Evolutionary conservation across 371 early-diverging fungal genomes (phyloP).

Genomic region (Syncephalis fuscata): DNA sequence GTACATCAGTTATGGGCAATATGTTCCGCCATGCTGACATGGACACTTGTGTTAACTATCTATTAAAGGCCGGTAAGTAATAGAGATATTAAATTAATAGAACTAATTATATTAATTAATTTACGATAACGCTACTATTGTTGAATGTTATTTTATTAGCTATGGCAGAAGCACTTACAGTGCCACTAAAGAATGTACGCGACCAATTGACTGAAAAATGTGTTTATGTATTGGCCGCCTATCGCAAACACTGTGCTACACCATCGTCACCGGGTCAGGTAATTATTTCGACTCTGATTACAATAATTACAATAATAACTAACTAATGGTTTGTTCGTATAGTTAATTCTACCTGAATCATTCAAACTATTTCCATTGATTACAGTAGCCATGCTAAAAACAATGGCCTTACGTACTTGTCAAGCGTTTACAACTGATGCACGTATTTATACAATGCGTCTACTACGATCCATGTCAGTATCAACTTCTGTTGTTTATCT

Average conservation of each 20-base stretch:
- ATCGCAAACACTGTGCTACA: constrained; percentile 83
- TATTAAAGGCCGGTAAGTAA: constrained; percentile 35
- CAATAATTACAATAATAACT: too few species aligned
- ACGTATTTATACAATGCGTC: constrained; percentile 60
- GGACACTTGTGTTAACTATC: constrained; percentile 75
- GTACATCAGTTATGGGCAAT: constrained; percentile 52
- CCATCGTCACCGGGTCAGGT: constrained; percentile 82
- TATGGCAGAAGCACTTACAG: constrained; percentile 38
- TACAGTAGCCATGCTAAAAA: constrained; percentile 67
- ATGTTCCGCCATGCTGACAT: constrained; percentile 84
- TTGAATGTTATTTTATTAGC: constrained; percentile 19
- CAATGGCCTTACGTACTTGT: constrained; percentile 51
- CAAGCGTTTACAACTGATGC: constrained; percentile 42
- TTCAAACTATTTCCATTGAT: constrained; percentile 92
- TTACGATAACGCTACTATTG: neutral
- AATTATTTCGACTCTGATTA: constrained; percentile 31
- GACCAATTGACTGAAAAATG: constrained; percentile 73
- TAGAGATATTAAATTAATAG: constrained; percentile 15
- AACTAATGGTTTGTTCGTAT: constrained; percentile 9
- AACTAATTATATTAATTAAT: neutral
- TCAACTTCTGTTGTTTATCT: constrained; percentile 47
- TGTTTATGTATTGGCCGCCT: constrained; percentile 76
- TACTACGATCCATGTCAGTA: constrained; percentile 51
- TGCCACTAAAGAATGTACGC: constrained; percentile 59
- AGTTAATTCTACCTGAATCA: constrained; percentile 86